A percentile compares a stretch with the other conserved stretches of the same genome.
Conservation (phyloP, 805 yeast species). For the Kluyveromyces dobzhanskii region DNA sequence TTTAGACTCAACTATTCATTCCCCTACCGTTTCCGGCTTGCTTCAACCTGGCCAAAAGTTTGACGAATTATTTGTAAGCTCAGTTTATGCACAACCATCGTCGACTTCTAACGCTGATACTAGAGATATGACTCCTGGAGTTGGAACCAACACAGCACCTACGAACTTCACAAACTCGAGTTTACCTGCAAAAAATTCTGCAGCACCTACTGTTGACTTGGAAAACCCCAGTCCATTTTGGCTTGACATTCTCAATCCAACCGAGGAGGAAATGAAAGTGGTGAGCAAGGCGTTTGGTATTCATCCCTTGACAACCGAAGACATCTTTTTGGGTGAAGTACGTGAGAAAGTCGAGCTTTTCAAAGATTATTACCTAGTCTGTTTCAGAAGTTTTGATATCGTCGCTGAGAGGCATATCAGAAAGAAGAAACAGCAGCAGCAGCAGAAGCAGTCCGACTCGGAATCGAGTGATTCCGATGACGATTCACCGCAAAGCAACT, state of each 20-base stretch:
- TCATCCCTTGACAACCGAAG: slow-evolving; percentile 95
- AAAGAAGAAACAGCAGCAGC: slow-evolving; percentile 29
- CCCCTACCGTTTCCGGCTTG: slow-evolving; percentile 80
- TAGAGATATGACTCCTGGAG: slow-evolving; percentile 3
- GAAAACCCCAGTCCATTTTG: slow-evolving; percentile 66
- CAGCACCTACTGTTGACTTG: slow-evolving; percentile 11
- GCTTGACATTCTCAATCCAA: slow-evolving; percentile 88
- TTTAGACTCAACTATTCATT: slow-evolving; percentile 79
- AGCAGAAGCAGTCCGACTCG: slow-evolving; percentile 6
- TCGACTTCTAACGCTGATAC: slow-evolving; percentile 4
- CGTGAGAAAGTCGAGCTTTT: slow-evolving; percentile 93
- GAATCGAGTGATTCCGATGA: slow-evolving; percentile 10
- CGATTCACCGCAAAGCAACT: slow-evolving; percentile 9
- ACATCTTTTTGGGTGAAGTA: slow-evolving; percentile 85
- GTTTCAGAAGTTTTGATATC: slow-evolving; percentile 79
- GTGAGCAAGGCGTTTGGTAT: slow-evolving; percentile 85
- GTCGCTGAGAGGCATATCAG: slow-evolving; percentile 61
- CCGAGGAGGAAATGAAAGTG: slow-evolving; percentile 95
- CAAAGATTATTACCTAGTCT: slow-evolving; percentile 82
- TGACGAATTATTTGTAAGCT: slow-evolving; percentile 51
- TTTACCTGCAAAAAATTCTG: slow-evolving; percentile 3
- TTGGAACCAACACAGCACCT: slow-evolving; percentile 4
- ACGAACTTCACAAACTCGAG: not conserved
- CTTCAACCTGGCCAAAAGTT: slow-evolving; percentile 54
- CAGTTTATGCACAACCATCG: slow-evolving; percentile 25